Conservation (phyloP, 1,284 basidiomycete species). For the Afroboletus lepidellus region DNA sequence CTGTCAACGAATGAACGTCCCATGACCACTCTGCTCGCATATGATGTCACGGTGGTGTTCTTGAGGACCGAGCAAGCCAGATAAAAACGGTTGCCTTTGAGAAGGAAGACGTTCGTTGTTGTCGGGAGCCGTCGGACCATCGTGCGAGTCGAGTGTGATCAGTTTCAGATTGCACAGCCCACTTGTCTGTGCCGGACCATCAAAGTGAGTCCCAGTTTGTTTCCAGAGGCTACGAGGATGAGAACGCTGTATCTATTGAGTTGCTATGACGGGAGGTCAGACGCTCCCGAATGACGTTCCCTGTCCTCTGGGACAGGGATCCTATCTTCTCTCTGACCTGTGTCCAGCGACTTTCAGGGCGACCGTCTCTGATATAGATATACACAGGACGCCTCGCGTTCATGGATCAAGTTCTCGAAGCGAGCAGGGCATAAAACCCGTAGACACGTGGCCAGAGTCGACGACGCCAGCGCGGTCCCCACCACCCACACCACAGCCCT, state of each 20-base stretch:
- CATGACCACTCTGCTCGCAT: background rate
- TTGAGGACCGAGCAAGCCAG: background rate
- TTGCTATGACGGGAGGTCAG: conserved; percentile 26
- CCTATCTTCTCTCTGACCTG: conserved; percentile 36
- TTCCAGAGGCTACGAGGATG: conserved; percentile 19
- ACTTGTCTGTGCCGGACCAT: too few species aligned
- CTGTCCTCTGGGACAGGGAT: conserved; percentile 12
- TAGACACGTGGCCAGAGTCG: background rate
- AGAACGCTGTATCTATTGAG: conserved; percentile 20
- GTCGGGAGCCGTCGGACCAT: background rate
- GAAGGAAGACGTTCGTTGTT: too few species aligned
- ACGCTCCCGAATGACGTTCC: conserved; percentile 30
- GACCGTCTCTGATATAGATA: background rate
- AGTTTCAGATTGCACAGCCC: too few species aligned
- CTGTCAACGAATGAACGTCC: background rate
- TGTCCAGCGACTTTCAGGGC: background rate
- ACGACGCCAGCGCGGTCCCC: background rate
- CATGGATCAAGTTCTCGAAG: background rate
- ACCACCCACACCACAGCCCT: background rate
- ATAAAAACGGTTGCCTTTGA: background rate
- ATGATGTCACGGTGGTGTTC: background rate
- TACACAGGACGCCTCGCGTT: background rate
- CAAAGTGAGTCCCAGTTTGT: conserved; percentile 13
- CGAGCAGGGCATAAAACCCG: background rate
- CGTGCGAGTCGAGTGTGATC: conserved; percentile 8